Conservation (phyloP, 768 basidiomycete genomes). For the Boletus insuetus region DNA sequence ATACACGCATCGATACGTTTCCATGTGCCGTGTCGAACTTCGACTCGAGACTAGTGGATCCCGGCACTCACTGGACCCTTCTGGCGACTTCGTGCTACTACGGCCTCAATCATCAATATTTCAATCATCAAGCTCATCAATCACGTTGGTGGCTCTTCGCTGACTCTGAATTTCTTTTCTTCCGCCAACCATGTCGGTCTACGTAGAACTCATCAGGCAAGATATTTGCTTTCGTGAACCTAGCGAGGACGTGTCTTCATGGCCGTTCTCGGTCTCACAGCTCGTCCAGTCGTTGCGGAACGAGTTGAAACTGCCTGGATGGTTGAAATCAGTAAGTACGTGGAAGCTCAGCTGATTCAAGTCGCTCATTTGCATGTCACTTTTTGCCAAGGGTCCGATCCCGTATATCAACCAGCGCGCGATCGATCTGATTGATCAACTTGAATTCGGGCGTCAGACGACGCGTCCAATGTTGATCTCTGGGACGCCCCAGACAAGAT, state of each 20-base stretch:
- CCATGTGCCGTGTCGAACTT: no score
- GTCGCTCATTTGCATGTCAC: not conserved
- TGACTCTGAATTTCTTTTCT: not conserved
- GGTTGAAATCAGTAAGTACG: constrained; percentile 2
- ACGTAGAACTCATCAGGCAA: not conserved
- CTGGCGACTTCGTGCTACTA: no score
- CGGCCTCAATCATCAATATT: no score
- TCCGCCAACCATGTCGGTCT: not conserved
- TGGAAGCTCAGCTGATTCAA: no score
- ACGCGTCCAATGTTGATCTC: not conserved
- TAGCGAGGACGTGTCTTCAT: not conserved
- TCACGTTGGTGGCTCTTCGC: no score
- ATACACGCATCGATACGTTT: no score
- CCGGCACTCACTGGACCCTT: no score
- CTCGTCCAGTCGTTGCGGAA: not conserved
- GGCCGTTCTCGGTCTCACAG: not conserved
- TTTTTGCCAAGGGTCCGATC: not conserved
- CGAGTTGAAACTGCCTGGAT: not conserved
- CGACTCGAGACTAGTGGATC: no score
- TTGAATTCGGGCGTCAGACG: not conserved
- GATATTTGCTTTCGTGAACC: not conserved
- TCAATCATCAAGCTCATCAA: no score
- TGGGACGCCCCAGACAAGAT: not conserved
- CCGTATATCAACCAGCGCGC: not conserved
- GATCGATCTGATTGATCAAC: not conserved